Percentiles rank a stretch among this genome's conserved stretches.
These are phyloP conservation scores for Stachybotrys elegans DNA, from an alignment of 2,329 filamentous ascomycete genomes.

Conservation along the genomic window DNA sequence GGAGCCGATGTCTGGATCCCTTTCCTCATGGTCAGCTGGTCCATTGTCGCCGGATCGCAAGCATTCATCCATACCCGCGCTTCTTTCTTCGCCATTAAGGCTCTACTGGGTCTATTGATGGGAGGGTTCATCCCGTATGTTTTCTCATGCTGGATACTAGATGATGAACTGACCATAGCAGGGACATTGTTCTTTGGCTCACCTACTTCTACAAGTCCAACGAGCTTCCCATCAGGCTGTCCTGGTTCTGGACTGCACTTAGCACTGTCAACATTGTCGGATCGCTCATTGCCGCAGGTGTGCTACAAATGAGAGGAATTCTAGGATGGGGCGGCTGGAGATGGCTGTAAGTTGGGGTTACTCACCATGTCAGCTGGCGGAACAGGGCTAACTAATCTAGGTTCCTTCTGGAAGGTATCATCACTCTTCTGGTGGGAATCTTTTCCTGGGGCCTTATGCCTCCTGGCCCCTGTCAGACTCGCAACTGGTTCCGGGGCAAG, in stretches of 20 bases:
- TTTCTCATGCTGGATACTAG: neutral
- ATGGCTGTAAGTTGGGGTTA: slow-evolving; percentile 24
- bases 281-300: slow-evolving; percentile 41
- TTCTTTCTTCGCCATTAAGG: slow-evolving; percentile 35
- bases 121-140: slow-evolving; percentile 45
- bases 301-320: slow-evolving; percentile 31
- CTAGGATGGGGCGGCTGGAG: slow-evolving; percentile 32
- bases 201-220: slow-evolving; percentile 71
- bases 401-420: slow-evolving; percentile 47
- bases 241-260: slow-evolving; percentile 66
- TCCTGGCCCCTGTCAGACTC: slow-evolving; percentile 42
- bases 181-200: slow-evolving; percentile 56
- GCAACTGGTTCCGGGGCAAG: slow-evolving; percentile 51
- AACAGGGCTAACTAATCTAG: too few relatives aligned
- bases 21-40: slow-evolving; percentile 35
- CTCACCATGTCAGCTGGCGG: too few relatives aligned
- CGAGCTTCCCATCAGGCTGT: slow-evolving; percentile 63
- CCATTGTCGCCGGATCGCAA: slow-evolving; percentile 32
- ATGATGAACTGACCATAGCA: neutral
- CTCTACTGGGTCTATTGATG: slow-evolving; percentile 40
- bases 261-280: slow-evolving; percentile 48
- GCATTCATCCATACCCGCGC: slow-evolving; percentile 28
- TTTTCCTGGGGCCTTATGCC: slow-evolving; percentile 41
- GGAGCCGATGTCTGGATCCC: slow-evolving; percentile 43
- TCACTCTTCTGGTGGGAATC: slow-evolving; percentile 36